Percentiles rank a stretch among this genome's conserved stretches.
Evolutionary conservation across 768 basidiomycete genomes (phyloP).

Genomic region (Cystobasidium tubakii): DNA sequence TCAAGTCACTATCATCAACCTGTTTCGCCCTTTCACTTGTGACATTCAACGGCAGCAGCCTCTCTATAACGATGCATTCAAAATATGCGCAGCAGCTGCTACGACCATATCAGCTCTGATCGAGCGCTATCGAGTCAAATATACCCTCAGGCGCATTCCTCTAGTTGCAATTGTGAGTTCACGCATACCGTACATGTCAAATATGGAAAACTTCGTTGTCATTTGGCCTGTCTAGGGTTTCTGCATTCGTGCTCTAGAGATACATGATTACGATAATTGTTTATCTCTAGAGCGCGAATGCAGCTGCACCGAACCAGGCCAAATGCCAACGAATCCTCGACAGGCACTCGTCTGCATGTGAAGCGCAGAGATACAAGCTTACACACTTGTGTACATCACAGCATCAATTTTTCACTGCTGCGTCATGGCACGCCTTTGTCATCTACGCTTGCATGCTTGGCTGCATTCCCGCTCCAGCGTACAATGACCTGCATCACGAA

Average conservation of each 20-base stretch:
- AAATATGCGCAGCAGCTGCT: conserved; percentile 1
- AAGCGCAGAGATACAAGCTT: too few relatives aligned
- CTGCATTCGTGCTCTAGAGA: too few relatives aligned
- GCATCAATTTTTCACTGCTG: conserved; percentile 26
- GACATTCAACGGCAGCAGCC: not conserved
- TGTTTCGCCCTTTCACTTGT: conserved; percentile 15
- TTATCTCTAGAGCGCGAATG: too few relatives aligned
- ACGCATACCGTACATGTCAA: too few relatives aligned
- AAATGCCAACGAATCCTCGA: too few relatives aligned
- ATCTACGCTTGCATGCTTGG: conserved; percentile 27
- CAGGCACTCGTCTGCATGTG: too few relatives aligned
- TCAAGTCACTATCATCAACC: conserved; percentile 11
- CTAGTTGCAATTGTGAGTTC: conserved; percentile 2
- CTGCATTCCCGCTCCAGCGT: not conserved
- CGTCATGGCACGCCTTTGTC: conserved; percentile 6
- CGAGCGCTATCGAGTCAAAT: conserved; percentile 9
- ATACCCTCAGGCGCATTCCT: not conserved
- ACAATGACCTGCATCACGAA: not conserved
- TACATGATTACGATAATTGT: too few relatives aligned
- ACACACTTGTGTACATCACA: not conserved
- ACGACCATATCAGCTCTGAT: not conserved
- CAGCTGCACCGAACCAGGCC: too few relatives aligned
- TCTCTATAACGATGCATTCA: conserved; percentile 4
- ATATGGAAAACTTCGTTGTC: too few relatives aligned
- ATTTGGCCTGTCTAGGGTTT: too few relatives aligned